Base-by-base conservation (phyloP, 2,329 filamentous ascomycete species). In the Pseudocercospora vitis region DNA sequence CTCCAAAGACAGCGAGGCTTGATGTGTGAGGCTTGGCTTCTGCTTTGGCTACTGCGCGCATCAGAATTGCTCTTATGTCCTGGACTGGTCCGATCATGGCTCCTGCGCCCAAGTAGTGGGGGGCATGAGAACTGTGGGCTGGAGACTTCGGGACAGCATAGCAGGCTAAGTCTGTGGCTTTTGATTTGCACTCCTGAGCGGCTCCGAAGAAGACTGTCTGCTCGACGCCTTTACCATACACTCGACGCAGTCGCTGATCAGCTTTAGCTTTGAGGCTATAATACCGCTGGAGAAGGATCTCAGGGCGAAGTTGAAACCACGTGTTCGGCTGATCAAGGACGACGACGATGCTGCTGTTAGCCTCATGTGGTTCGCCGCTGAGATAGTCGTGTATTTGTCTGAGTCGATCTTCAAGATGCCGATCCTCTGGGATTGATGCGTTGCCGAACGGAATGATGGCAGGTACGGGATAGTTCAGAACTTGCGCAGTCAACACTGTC, bases 31-130 rank as follows among this genome's bases (percentile, higher is more conserved):
- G 21, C 19, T 28, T 28, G 16, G 31, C 46, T 14, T 48, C 46
- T 12, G 55, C 18, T 4, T 48, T 39, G n/a, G 61, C 42, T 28
- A 75, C 55, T 6, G 74, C 70, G 16, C 71, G 68, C 14, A 71
- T 66, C 51, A 57, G 42, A 32, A 57, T 54, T 5, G 39, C 55
- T n/a, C 49, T 54, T 46, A 64, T 54, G 37, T 61, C 55, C 26
- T 55, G 46, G 7, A 60, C 56, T 16, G 58, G 61, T 1, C 78
- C 78, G 40, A 81, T 76, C 6, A 75, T 70, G 2, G 72, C 72
- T 4, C 73, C 49, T 14, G 56, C 39, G 57, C 65, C 60, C 77
- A 74, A 2, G 75, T 8, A 40, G 14, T 14, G 14, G 19, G 35
- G 39, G 11, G n/a, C 29, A n/a, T n/a, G n/a, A n/a, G n/a, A n/a